A percentile compares a stretch with the other conserved stretches of the same genome.
Evolutionary conservation across 1,284 basidiomycete genomes (phyloP).

Genomic region (Singerocomus inundabilis): DNA sequence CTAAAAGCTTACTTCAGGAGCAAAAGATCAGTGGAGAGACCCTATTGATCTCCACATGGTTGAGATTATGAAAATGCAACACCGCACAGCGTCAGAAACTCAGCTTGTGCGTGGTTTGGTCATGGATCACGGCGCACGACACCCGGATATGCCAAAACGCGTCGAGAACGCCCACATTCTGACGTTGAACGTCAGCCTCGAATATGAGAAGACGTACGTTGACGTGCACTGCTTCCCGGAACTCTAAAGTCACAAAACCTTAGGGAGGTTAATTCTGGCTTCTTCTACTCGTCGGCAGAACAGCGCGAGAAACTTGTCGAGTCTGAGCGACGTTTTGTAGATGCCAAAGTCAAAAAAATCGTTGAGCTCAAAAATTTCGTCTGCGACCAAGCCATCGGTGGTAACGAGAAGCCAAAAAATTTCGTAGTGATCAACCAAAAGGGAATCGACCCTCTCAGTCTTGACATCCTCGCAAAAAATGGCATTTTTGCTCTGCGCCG

Average conservation of each 20-base stretch:
- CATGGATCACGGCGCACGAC: constrained; percentile 92
- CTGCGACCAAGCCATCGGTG: constrained; percentile 87
- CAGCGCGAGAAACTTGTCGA: constrained; percentile 99
- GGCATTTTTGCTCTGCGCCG: constrained; percentile 93
- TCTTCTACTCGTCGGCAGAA: constrained; percentile 99
- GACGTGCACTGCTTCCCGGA: constrained; percentile 13
- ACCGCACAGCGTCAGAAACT: constrained; percentile 98
- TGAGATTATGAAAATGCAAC: constrained; percentile 99
- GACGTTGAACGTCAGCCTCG: constrained; percentile 96
- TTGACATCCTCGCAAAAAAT: constrained; percentile 97
- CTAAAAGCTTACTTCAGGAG: constrained; percentile 41
- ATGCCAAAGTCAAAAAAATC: constrained; percentile 95
- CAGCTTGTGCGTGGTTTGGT: constrained; percentile 95
- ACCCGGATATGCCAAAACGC: constrained; percentile 99
- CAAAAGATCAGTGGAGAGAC: constrained; percentile 68
- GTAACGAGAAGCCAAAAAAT: constrained; percentile 76
- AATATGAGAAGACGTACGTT: constrained; percentile 98
- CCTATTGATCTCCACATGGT: constrained; percentile 99
- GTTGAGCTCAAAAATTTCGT: constrained; percentile 96
- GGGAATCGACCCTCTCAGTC: constrained; percentile 96
- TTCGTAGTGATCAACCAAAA: constrained; percentile 99
- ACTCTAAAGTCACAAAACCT: constrained; percentile 24
- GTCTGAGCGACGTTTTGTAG: constrained; percentile 92
- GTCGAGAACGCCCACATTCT: constrained; percentile 96
- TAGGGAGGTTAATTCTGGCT: constrained; percentile 98